These are phyloP conservation scores for Phlebiopsis gigantea DNA, from an alignment of 768 basidiomycete genomes.

Conservation along the genomic window DNA sequence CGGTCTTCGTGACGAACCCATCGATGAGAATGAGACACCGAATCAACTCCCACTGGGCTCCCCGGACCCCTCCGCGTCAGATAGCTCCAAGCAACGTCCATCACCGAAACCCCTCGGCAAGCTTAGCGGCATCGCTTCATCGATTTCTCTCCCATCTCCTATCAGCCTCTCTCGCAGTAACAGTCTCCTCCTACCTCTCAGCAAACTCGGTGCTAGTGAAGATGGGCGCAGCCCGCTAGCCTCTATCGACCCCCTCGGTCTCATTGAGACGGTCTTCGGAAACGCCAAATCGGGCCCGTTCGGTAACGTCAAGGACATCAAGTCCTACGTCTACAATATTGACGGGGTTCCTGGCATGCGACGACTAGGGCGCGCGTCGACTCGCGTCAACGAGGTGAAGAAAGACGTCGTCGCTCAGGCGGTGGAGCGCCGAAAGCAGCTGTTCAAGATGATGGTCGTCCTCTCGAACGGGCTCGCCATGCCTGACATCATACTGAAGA, in stretches of 20 bases:
- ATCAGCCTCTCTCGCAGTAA: not conserved
- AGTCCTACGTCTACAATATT: not conserved
- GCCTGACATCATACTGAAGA: not conserved
- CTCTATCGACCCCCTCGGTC: not conserved
- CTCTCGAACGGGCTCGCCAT: not conserved
- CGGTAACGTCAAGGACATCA: not conserved
- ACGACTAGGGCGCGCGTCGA: too few species aligned
- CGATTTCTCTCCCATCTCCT: not conserved
- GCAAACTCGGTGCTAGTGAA: not conserved
- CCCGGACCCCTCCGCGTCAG: too few species aligned
- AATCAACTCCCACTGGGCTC: not conserved
- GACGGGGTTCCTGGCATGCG: not conserved
- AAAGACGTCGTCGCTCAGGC: not conserved
- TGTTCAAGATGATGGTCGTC: not conserved
- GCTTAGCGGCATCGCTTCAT: not conserved
- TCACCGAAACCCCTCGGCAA: not conserved
- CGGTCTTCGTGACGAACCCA: not conserved
- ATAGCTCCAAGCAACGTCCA: not conserved
- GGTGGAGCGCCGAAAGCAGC: not conserved
- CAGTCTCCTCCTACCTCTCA: too few species aligned
- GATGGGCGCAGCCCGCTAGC: not conserved
- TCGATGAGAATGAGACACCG: not conserved
- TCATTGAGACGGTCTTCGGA: not conserved
- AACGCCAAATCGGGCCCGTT: not conserved
- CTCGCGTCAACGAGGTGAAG: not conserved